These are phyloP conservation scores for Trichocladium uniseriatum DNA, from an alignment of 495 filamentous ascomycete species.

Conservation along the genomic window DNA sequence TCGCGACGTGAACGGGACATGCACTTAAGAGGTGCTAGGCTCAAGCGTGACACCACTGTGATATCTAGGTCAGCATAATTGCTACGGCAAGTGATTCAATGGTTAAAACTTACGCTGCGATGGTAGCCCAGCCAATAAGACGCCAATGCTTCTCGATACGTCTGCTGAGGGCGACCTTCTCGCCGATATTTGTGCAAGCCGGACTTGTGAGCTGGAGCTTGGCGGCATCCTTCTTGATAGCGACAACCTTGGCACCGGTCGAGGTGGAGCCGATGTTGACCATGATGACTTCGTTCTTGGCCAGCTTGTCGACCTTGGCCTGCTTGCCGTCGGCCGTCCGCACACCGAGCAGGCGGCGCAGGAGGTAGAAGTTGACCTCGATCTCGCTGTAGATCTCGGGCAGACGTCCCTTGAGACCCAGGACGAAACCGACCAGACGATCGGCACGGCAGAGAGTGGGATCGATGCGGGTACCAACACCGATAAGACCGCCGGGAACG, in stretches of 20 bases:
- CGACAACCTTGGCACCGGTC: constrained; percentile 88
- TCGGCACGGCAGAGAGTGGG: constrained; percentile 96
- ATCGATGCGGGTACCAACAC: constrained; percentile 94
- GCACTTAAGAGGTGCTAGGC: constrained; percentile 24
- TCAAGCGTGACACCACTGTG: constrained; percentile 35
- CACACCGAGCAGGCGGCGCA: constrained; percentile 88
- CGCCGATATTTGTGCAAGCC: constrained; percentile 85
- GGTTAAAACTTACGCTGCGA: constrained; percentile 44
- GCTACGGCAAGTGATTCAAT: neutral
- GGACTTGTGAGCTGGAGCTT: constrained; percentile 72
- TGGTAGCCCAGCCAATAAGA: constrained; percentile 94
- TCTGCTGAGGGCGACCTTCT: constrained; percentile 93
- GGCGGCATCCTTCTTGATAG: constrained; percentile 93
- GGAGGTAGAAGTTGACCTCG: constrained; percentile 97
- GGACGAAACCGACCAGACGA: constrained; percentile 95
- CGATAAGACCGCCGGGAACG: constrained; percentile 91
- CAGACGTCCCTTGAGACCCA: constrained; percentile 82
- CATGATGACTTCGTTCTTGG: constrained; percentile 98
- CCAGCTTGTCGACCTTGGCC: constrained; percentile 93
- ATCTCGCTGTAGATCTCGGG: constrained; percentile 95
- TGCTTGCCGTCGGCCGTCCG: constrained; percentile 98
- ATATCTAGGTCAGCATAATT: constrained; percentile 6
- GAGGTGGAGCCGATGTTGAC: constrained; percentile 98
- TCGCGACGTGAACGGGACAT: constrained; percentile 6
- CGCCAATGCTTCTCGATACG: constrained; percentile 99